phyloP scores from a whole-genome alignment of 495 filamentous ascomycete genomes.

The Xylaria longipes region DNA sequence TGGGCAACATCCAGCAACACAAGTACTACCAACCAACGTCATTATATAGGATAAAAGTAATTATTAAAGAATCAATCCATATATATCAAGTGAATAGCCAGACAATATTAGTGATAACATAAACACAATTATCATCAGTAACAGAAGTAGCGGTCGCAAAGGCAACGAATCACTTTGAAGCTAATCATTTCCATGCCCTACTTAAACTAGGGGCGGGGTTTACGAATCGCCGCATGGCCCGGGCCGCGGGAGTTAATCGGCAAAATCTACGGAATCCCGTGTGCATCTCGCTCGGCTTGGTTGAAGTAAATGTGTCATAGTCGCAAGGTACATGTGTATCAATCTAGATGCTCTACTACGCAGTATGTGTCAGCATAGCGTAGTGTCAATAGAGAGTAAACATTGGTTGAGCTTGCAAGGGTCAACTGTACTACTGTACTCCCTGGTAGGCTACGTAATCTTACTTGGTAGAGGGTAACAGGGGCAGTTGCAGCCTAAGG shows the following conservation, averaged over 20 bases:
- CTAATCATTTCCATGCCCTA: background rate
- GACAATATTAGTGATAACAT: background rate
- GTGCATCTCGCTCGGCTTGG: background rate
- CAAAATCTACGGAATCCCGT: background rate
- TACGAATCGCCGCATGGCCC: background rate
- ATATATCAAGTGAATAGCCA: background rate
- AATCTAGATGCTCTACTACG: background rate
- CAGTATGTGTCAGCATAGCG: background rate
- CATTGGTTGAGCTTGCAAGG: background rate
- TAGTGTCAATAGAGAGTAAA: background rate
- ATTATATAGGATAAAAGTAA: background rate
- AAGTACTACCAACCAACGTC: background rate
- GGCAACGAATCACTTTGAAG: background rate
- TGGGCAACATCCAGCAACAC: background rate
- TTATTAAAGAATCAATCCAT: background rate
- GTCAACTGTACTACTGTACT: background rate
- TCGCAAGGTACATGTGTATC: background rate
- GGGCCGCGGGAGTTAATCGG: background rate
- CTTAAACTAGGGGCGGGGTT: background rate
- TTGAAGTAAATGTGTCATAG: background rate
- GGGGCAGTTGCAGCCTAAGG: background rate
- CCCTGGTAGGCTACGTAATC: background rate
- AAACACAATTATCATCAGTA: background rate
- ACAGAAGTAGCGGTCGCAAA: background rate
- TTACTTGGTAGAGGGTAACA: background rate